phyloP scores from a whole-genome alignment of 1,284 basidiomycete genomes.

The Wolfiporia cocos region DNA sequence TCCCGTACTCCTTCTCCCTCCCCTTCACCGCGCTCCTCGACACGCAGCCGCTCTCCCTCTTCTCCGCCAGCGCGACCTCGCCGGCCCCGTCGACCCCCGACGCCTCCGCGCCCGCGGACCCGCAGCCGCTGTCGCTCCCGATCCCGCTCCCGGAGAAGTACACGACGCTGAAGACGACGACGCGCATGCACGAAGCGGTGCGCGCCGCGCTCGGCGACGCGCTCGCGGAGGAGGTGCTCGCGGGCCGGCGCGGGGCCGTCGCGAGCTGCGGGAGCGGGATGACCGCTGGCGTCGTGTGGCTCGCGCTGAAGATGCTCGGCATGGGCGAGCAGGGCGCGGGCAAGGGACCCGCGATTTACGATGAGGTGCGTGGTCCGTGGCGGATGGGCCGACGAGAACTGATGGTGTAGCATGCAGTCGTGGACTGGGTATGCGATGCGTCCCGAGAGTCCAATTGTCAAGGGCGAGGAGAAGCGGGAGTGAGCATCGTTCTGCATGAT shows the following conservation, averaged over 20 bases:
- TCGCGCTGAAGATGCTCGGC: constrained; percentile 71
- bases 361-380: constrained; percentile 58
- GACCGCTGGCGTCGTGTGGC: constrained; percentile 93
- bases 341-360: constrained; percentile 53
- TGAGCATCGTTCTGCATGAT: too few species aligned
- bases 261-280: constrained; percentile 91
- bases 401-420: constrained; percentile 41
- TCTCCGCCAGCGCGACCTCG: background rate
- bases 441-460: constrained; percentile 26
- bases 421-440: constrained; percentile 78
- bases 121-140: background rate
- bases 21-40: constrained; percentile 81
- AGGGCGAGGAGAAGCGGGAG: constrained; percentile 7
- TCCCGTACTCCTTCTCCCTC: constrained; percentile 81
- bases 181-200: constrained; percentile 57
- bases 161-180: constrained; percentile 54
- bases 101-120: too few species aligned
- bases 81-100: too few species aligned
- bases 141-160: constrained; percentile 34
- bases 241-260: constrained; percentile 54
- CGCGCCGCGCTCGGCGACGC: constrained; percentile 53
- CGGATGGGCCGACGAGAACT: constrained; percentile 3
- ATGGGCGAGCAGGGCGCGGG: constrained; percentile 47
- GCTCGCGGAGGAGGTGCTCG: constrained; percentile 46
- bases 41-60: constrained; percentile 29